These are phyloP conservation scores for Kurtzmaniella quercitrusa DNA, from an alignment of 1,139 yeast genomes.

Conservation along the genomic window DNA sequence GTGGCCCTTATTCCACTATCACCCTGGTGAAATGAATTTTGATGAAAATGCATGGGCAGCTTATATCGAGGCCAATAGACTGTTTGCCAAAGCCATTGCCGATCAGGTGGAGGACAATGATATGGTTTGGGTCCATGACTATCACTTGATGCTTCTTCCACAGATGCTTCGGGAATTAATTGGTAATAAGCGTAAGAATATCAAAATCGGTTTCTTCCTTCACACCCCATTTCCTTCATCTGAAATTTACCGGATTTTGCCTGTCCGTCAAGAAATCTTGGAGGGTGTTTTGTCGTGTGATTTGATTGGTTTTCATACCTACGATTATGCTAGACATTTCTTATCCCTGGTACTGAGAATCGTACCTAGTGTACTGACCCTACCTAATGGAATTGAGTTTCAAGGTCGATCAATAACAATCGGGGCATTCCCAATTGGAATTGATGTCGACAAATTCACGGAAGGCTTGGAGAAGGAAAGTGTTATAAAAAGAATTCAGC, in stretches of 20 bases:
- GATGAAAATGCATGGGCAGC: constrained; percentile 99
- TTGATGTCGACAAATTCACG: constrained; percentile 86
- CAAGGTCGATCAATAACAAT: constrained; percentile 75
- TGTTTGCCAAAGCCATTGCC: constrained; percentile 75
- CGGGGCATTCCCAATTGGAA: constrained; percentile 98
- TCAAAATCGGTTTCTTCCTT: constrained; percentile 85
- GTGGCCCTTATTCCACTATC: constrained; percentile 98
- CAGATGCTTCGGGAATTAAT: constrained; percentile 75
- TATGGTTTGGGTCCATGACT: constrained; percentile 96
- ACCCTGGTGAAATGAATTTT: constrained; percentile 98
- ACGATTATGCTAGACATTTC: constrained; percentile 98
- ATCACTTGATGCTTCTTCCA: constrained; percentile 93
- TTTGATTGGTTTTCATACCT: constrained; percentile 97
- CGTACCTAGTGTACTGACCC: constrained; percentile 66
- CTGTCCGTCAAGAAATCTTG: constrained; percentile 89
- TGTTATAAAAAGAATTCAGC: constrained; percentile 64
- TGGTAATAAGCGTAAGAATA: constrained; percentile 46
- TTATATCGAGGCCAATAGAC: constrained; percentile 86
- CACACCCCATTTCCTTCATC: constrained; percentile 99
- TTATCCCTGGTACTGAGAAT: constrained; percentile 87
- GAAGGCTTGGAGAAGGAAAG: constrained; percentile 66
- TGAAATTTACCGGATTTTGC: constrained; percentile 91
- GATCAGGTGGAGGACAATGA: constrained; percentile 76
- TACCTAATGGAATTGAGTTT: constrained; percentile 88
- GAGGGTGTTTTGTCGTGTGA: constrained; percentile 93